These are phyloP conservation scores for Saprolegnia diclina DNA, from an alignment of 352 stramenopile genomes.

Conservation along the genomic window DNA sequence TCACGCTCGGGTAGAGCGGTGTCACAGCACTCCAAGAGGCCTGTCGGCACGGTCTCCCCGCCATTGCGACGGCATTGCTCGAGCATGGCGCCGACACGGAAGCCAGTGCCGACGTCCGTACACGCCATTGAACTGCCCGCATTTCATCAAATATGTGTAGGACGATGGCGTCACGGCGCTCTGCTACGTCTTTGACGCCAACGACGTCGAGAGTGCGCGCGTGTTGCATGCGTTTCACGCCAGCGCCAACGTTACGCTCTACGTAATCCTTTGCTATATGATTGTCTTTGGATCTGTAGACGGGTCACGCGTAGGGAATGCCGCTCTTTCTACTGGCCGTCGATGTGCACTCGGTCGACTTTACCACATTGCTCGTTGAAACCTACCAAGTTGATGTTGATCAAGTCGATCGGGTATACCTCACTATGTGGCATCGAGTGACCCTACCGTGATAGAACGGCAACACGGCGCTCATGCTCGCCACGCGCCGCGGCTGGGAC, in stretches of 20 bases:
- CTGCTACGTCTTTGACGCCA: not conserved
- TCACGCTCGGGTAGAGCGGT: not conserved
- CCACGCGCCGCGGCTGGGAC: not conserved
- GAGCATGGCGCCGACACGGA: slow-evolving; percentile 5
- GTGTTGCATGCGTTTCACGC: not conserved
- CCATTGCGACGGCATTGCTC: not conserved
- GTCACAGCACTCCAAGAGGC: slow-evolving; percentile 1
- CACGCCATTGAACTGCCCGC: too few relatives aligned
- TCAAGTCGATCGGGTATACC: not conserved
- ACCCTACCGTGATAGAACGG: too few relatives aligned
- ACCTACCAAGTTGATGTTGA: not conserved
- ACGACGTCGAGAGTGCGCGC: not conserved
- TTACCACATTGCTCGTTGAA: not conserved
- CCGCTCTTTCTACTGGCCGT: not conserved
- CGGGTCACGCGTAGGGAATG: not conserved
- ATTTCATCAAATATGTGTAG: not conserved
- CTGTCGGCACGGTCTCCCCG: not conserved
- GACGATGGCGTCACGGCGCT: not conserved
- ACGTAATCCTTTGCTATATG: not conserved
- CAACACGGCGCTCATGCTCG: slow-evolving; percentile 8
- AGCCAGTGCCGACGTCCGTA: not conserved
- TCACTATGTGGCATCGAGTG: too few relatives aligned
- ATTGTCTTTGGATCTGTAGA: not conserved
- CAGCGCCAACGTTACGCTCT: not conserved
- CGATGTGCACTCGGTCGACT: slow-evolving; percentile 2